Percentiles rank a stretch among this genome's conserved stretches.
Evolutionary conservation across 768 basidiomycete genomes (phyloP).

Genomic region (Lactarius quietus): DNA sequence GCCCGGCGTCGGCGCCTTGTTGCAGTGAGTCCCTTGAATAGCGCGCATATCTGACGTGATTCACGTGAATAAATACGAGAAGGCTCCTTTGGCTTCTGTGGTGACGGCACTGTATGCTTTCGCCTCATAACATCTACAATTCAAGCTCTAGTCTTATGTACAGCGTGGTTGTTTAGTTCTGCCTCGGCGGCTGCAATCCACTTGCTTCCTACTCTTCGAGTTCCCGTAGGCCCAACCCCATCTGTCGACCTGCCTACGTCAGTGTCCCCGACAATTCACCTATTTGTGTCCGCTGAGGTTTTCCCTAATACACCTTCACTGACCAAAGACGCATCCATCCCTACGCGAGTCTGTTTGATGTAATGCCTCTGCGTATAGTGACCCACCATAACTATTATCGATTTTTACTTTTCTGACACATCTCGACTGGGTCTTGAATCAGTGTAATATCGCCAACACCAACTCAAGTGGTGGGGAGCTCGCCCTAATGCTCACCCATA

Average conservation of each 20-base stretch:
- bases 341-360: slow-evolving; percentile 66
- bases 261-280: slow-evolving; percentile 27
- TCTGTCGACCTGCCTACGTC: slow-evolving; percentile 64
- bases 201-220: slow-evolving; percentile 56
- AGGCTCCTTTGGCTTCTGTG: slow-evolving; percentile 57
- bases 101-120: slow-evolving; percentile 38
- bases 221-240: slow-evolving; percentile 69
- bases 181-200: slow-evolving; percentile 86
- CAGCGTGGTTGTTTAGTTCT: slow-evolving; percentile 48
- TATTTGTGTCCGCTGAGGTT: neutral
- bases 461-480: slow-evolving; percentile 62
- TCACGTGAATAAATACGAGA: slow-evolving; percentile 3
- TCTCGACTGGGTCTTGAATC: slow-evolving; percentile 68
- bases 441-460: slow-evolving; percentile 62
- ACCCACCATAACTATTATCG: slow-evolving; percentile 7
- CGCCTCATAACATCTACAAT: neutral
- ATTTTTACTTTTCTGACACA: neutral
- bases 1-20: slow-evolving; percentile 40
- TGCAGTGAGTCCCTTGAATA: slow-evolving; percentile 38
- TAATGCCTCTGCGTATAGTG: slow-evolving; percentile 71
- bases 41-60: neutral
- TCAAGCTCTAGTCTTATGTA: neutral
- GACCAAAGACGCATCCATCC: slow-evolving; percentile 63
- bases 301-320: slow-evolving; percentile 52
- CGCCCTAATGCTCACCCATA: slow-evolving; percentile 61